Evolutionary conservation across 2,329 filamentous ascomycete genomes (phyloP), one percentile per base, ranked within the genome.

Genomic region (Trichoderma atrobrunneum): DNA sequence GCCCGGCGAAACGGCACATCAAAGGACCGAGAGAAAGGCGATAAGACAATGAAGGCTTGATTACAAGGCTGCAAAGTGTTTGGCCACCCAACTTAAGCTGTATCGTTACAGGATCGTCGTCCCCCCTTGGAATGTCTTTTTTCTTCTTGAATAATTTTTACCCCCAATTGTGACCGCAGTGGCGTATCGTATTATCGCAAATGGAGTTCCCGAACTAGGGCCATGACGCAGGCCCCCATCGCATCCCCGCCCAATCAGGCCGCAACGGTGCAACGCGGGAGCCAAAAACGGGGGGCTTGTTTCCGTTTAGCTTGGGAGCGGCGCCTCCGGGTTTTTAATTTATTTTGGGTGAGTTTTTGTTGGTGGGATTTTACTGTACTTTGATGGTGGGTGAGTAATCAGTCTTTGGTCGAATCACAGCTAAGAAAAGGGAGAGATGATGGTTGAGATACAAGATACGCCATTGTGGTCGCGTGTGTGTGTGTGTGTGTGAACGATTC

Each of bases 221-320:
- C n/a, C 18, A 21, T 65, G 62, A 65, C 43, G 62, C 62, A 48
- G 36, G 36, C 36, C 3, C 3, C 39, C 7, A 11, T 8, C 48
- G 39, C 26, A 48, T n/a, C 61, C n/a, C n/a, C 62, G 43, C 43
- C 62, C 62, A 54, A 65, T 65, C 62, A 65, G 62, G 62, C 39
- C 43, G 62, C 62, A 51, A 65, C 21, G 59, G 32, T 26, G 30
- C 59, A 36, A 24, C 14, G 36, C 59, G 59, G 59, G 59, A 61
- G 30, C 59, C 32, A 61, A 61, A 21, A 21, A 21, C n/a, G 59
- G 32, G 30, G 28, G 30, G 54, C 54, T 18, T 28, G 7, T 28
- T 57, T 57, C 14, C 7, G 36, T 4, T 28, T 57, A 57, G 54
- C 26, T 12, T n/a, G n/a, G 14, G 7, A 57, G 51, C 43, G 54